Evolutionary conservation across 805 yeast species (phyloP).

Genomic region (Candida xyloterini): DNA sequence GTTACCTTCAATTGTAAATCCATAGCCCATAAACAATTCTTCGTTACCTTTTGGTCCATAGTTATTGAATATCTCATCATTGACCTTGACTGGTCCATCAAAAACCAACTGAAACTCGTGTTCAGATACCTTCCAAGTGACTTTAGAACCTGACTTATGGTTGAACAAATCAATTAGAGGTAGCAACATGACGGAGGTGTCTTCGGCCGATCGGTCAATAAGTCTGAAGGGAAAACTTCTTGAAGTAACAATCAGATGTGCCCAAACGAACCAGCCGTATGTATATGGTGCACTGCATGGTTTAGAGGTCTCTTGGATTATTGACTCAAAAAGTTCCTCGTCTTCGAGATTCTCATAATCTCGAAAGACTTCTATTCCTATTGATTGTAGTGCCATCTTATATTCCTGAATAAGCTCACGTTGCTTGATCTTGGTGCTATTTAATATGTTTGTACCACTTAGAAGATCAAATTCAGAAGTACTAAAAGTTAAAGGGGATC

Average conservation of each 20-base stretch:
- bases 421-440: constrained; percentile 45
- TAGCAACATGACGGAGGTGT: constrained; percentile 49
- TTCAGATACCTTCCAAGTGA: constrained; percentile 53
- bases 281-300: constrained; percentile 18
- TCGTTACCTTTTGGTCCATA: constrained; percentile 89
- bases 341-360: constrained; percentile 9
- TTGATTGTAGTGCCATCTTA: constrained; percentile 22
- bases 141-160: constrained; percentile 59
- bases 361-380: background rate
- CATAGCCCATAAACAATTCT: constrained; percentile 77
- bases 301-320: constrained; percentile 30
- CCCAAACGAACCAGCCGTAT: constrained; percentile 71
- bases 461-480: constrained; percentile 45
- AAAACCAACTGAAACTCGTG: constrained; percentile 16
- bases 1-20: constrained; percentile 62
- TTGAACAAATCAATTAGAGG: constrained; percentile 81
- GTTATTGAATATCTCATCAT: constrained; percentile 63
- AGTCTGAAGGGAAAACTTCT: constrained; percentile 78
- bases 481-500: constrained; percentile 64
- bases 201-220: constrained; percentile 28
- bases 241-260: constrained; percentile 66
- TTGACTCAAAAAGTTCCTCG: constrained; percentile 4
- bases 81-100: constrained; percentile 1
- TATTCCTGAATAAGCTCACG: constrained; percentile 53
- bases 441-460: constrained; percentile 60